These are phyloP conservation scores for Suillus tomentosus DNA, from an alignment of 768 basidiomycete species.

Conservation along the genomic window DNA sequence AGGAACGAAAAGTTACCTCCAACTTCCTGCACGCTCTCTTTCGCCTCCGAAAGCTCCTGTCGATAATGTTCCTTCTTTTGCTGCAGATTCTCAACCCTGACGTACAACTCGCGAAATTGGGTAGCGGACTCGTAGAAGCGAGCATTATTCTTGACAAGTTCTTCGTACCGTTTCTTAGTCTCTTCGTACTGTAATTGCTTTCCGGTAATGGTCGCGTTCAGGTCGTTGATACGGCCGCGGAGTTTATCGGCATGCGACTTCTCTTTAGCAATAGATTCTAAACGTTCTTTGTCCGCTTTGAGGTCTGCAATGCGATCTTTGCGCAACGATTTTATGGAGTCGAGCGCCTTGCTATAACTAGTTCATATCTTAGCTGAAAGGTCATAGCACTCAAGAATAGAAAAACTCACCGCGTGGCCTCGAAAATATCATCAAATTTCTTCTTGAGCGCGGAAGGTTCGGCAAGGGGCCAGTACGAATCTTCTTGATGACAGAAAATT, in stretches of 20 bases:
- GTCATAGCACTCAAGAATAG: neutral
- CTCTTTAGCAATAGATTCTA: slow-evolving; percentile 75
- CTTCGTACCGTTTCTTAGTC: slow-evolving; percentile 64
- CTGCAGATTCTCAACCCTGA: slow-evolving; percentile 64
- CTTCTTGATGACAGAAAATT: slow-evolving; percentile 99
- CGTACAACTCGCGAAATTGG: slow-evolving; percentile 84
- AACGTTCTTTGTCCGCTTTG: slow-evolving; percentile 89
- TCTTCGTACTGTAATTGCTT: slow-evolving; percentile 79
- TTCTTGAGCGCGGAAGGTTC: slow-evolving; percentile 93
- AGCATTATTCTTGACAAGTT: slow-evolving; percentile 65
- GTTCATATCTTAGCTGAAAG: slow-evolving; percentile 9
- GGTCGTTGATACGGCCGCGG: slow-evolving; percentile 60
- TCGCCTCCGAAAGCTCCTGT: slow-evolving; percentile 61
- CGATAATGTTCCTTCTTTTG: slow-evolving; percentile 63
- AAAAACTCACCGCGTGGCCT: slow-evolving; percentile 80
- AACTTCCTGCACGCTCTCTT: slow-evolving; percentile 66
- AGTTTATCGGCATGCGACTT: slow-evolving; percentile 89
- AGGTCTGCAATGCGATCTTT: slow-evolving; percentile 91
- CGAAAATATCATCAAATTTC: slow-evolving; percentile 99
- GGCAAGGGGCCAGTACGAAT: slow-evolving; percentile 96
- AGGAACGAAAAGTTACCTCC: slow-evolving; percentile 42
- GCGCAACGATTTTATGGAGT: slow-evolving; percentile 85
- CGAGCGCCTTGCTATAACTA: slow-evolving; percentile 96
- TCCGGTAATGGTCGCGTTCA: slow-evolving; percentile 59
- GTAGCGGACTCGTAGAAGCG: slow-evolving; percentile 82